Evolutionary conservation across 495 filamentous ascomycete species (phyloP), one percentile per base, ranked within the genome.

Genomic region (Aspergillus cavernicola): DNA sequence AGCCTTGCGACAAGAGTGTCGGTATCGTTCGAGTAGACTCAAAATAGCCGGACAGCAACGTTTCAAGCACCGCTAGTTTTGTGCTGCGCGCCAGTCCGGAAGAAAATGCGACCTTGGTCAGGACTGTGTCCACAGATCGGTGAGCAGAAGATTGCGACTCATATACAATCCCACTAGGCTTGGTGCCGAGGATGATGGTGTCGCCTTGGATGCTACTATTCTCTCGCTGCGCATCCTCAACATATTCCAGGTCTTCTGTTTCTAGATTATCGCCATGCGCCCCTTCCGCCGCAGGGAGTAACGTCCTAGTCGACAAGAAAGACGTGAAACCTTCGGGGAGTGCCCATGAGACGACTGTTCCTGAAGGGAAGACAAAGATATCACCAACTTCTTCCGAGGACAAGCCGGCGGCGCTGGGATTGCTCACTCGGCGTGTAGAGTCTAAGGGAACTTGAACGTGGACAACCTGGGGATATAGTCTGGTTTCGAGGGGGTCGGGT

Each of bases 351-450:
- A 97, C 93, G 4, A 97, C 81, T n/a, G 90, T 95, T 3, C 93
- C 93, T 1, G 92, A 96, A 5, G 93, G 90, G 60, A 98, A 98
- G n/a, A 98, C 84, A 58, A 97, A 97, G 12, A 97, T 79, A 66
- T 97, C 93, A 11, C 90, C 91, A 45, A 83, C 80, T 63, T 88
- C 83, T 35, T 80, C 74, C 3, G 75, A 67, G 20, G 83, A 71
- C 41, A 89, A 80, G 47, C 80, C 82, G 19, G 76, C 77, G 15
- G 69, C 67, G 50, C 67, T 85, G 62, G 65, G 80, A 65, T 81
- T 88, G 55, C 63, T 66, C 39, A 71, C 61, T 28, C 73, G 69
- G 15, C 66, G 66, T 44, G 74, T 70, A 59, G 66, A 85, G 69
- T 68, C 80, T 50, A 78, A 80, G 10, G 78, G 77, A 49, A 82